These are phyloP conservation scores for Fusarium avenaceum DNA, from an alignment of 2,329 filamentous ascomycete genomes.

Conservation along the genomic window DNA sequence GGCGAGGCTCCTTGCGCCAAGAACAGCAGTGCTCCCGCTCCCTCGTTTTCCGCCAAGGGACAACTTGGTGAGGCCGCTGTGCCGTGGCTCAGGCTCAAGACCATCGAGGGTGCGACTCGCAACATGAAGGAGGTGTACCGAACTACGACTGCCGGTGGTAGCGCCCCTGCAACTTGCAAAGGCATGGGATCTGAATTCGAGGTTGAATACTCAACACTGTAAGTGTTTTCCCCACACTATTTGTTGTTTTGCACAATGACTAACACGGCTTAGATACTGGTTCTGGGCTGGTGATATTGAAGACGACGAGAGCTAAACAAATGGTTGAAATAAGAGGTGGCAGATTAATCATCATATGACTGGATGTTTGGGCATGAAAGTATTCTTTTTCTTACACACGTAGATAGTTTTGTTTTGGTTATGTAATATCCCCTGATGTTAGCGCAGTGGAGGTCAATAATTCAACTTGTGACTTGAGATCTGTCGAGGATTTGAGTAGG, in stretches of 20 bases:
- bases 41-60: conserved; percentile 70
- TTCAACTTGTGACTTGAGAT: conserved; percentile 23
- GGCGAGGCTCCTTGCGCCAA: conserved; percentile 75
- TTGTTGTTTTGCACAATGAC: not conserved
- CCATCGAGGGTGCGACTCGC: conserved; percentile 66
- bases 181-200: conserved; percentile 74
- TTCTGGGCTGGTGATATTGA: conserved; percentile 46
- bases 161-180: conserved; percentile 78
- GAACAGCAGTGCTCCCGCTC: conserved; percentile 72
- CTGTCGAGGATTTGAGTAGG: not conserved
- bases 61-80: conserved; percentile 77
- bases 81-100: conserved; percentile 81
- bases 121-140: conserved; percentile 83
- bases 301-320: conserved; percentile 21
- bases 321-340: not conserved
- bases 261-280: conserved; percentile 47
- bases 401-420: conserved; percentile 35
- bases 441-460: conserved; percentile 36
- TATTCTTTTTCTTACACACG: conserved; percentile 27
- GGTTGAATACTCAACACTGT: conserved; percentile 87
- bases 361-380: conserved; percentile 3
- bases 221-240: conserved; percentile 61
- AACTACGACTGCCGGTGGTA: conserved; percentile 85
- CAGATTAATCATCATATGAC: not conserved
- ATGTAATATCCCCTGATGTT: conserved; percentile 38